Conservation (phyloP, 1,284 basidiomycete species). For the Puccinia hordei region DNA sequence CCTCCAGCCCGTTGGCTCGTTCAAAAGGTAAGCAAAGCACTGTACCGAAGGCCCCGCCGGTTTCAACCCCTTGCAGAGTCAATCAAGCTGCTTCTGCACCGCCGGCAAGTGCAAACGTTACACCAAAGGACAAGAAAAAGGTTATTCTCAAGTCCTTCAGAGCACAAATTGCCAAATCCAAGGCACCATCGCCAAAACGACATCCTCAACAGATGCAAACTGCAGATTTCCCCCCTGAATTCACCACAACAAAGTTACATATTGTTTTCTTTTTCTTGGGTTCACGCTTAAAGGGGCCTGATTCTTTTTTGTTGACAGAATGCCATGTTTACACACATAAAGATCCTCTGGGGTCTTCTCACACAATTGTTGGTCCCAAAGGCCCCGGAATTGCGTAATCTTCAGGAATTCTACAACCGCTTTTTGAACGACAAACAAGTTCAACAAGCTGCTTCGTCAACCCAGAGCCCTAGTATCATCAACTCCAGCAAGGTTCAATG, state of each 20-base stretch:
- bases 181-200: slow-evolving; percentile 10
- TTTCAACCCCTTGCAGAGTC: too few relatives aligned
- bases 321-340: slow-evolving; percentile 22
- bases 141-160: too few relatives aligned
- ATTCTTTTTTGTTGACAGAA: slow-evolving; percentile 1
- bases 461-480: too few relatives aligned
- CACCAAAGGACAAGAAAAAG: too few relatives aligned
- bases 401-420: slow-evolving; percentile 23
- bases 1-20: too few relatives aligned
- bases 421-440: not conserved
- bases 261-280: not conserved
- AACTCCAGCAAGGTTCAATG: too few relatives aligned
- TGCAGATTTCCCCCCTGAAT: too few relatives aligned
- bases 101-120: too few relatives aligned
- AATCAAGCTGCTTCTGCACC: too few relatives aligned
- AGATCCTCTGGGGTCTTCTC: slow-evolving; percentile 41
- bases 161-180: not conserved
- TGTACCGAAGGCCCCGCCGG: too few relatives aligned
- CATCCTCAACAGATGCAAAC: slow-evolving; percentile 39
- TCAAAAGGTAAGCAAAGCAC: too few relatives aligned
- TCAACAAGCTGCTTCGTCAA: too few relatives aligned
- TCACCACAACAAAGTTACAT: slow-evolving; percentile 14
- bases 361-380: not conserved
- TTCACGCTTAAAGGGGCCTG: not conserved
- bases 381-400: not conserved